phyloP scores from a whole-genome alignment of 2,329 filamentous ascomycete genomes.

The Aureobasidium mangrovei region DNA sequence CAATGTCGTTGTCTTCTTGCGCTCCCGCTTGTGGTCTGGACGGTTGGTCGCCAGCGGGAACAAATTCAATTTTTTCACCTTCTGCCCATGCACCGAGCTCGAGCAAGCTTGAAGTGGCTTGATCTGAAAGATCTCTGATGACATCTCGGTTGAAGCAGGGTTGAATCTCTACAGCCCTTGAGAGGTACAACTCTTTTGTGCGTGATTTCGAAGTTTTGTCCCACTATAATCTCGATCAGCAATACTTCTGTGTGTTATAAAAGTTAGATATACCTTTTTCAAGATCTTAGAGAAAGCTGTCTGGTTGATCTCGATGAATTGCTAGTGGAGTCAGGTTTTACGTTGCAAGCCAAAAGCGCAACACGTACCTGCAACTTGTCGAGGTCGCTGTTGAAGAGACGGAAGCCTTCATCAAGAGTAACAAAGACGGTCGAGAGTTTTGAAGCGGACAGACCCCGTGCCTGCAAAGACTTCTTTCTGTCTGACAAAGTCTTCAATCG shows the following conservation, averaged over 20 bases:
- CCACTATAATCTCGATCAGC: constrained; percentile 50
- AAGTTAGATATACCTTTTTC: constrained; percentile 60
- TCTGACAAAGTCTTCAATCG: constrained; percentile 86
- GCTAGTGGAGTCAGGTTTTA: constrained; percentile 40
- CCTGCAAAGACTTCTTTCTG: constrained; percentile 87
- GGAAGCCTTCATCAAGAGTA: constrained; percentile 90
- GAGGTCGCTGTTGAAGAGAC: constrained; percentile 91
- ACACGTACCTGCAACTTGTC: constrained; percentile 70
- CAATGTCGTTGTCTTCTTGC: constrained; percentile 81
- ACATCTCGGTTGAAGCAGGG: constrained; percentile 97
- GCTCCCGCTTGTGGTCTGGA: constrained; percentile 37
- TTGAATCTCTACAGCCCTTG: constrained; percentile 91
- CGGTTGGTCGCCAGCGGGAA: constrained; percentile 27
- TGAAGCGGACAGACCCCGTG: constrained; percentile 60
- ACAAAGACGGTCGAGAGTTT: constrained; percentile 89
- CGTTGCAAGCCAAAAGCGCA: not conserved
- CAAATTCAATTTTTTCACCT: constrained; percentile 77
- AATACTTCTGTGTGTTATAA: constrained; percentile 8
- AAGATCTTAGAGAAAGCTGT: constrained; percentile 97
- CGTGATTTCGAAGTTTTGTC: constrained; percentile 96
- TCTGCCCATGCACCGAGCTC: constrained; percentile 96
- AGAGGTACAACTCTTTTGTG: constrained; percentile 95
- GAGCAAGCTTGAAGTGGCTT: constrained; percentile 90
- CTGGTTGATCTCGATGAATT: constrained; percentile 97
- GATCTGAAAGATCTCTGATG: constrained; percentile 91